Conservation (phyloP, 1,284 basidiomycete species). For the Cryptococcus neoformans region DNA sequence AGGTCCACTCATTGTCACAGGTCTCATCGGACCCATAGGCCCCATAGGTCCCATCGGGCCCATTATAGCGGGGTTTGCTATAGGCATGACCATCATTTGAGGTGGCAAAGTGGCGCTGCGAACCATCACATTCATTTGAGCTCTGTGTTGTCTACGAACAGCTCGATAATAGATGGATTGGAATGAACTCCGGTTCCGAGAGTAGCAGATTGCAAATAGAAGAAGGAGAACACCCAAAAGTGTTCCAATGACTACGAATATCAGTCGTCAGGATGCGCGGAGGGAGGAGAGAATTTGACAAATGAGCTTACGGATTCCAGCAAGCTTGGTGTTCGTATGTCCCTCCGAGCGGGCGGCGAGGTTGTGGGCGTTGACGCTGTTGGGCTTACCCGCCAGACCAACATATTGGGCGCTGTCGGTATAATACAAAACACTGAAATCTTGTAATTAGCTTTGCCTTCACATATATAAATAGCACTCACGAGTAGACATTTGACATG, state of each 20-base stretch:
- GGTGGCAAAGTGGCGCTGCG: conserved; percentile 31
- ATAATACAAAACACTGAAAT: conserved; percentile 37
- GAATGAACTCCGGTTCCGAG: conserved; percentile 32
- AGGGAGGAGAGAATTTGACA: background rate
- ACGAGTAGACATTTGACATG: conserved; percentile 43
- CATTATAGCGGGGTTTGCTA: conserved; percentile 1
- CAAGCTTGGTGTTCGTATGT: conserved; percentile 24
- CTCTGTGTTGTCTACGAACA: conserved; percentile 32
- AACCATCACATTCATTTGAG: conserved; percentile 30
- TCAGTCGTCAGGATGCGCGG: background rate
- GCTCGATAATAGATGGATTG: conserved; percentile 39
- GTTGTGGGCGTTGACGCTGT: conserved; percentile 29
- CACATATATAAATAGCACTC: conserved; percentile 10
- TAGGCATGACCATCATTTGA: conserved; percentile 19
- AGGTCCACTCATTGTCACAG: conserved; percentile 5
- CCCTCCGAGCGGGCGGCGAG: conserved; percentile 8
- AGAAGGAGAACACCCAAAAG: conserved; percentile 33
- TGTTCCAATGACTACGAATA: conserved; percentile 32
- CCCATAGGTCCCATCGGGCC: conserved; percentile 5
- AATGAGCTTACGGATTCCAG: conserved; percentile 30
- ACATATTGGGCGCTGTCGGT: conserved; percentile 26
- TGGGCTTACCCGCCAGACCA: conserved; percentile 43
- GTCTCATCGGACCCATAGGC: conserved; percentile 8
- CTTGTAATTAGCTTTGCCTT: background rate
- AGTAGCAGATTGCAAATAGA: conserved; percentile 30